A percentile compares a stretch with the other conserved stretches of the same genome.
These are phyloP conservation scores for Scolecobasidium constrictum DNA, from an alignment of 2,329 filamentous ascomycete genomes.

Conservation along the genomic window DNA sequence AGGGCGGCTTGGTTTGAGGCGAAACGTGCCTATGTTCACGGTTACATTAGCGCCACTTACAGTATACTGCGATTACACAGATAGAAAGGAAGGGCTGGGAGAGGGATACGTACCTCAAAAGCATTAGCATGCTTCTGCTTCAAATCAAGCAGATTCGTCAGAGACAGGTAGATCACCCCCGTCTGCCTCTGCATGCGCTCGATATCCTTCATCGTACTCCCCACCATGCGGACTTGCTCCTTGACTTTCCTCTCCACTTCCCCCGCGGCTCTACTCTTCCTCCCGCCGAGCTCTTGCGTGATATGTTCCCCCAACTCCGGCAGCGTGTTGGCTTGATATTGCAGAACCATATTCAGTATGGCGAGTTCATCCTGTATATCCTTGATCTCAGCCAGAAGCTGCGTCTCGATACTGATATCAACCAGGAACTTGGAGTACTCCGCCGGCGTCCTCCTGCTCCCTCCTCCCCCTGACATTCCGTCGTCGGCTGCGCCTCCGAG, in stretches of 20 bases:
- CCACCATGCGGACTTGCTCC: slow-evolving; percentile 47
- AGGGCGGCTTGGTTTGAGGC: slow-evolving; percentile 50
- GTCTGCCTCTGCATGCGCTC: slow-evolving; percentile 54
- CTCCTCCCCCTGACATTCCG: slow-evolving; percentile 8
- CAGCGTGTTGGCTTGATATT: slow-evolving; percentile 38
- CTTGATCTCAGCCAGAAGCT: slow-evolving; percentile 52
- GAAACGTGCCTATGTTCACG: too few species aligned
- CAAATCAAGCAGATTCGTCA: slow-evolving; percentile 53
- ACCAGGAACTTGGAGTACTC: slow-evolving; percentile 29
- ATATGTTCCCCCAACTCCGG: slow-evolving; percentile 36
- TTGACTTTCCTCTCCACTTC: slow-evolving; percentile 44
- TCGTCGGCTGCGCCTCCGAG: not conserved
- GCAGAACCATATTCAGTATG: slow-evolving; percentile 46
- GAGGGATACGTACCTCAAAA: too few species aligned
- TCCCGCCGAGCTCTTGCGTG: slow-evolving; percentile 18
- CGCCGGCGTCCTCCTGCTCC: slow-evolving; percentile 14
- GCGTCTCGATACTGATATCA: slow-evolving; percentile 50
- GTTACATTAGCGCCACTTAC: too few species aligned
- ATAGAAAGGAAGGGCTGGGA: too few species aligned
- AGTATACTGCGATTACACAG: too few species aligned
- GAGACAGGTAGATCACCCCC: slow-evolving; percentile 45
- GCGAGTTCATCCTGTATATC: slow-evolving; percentile 58
- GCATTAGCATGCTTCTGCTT: slow-evolving; percentile 62
- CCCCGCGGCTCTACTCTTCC: slow-evolving; percentile 25
- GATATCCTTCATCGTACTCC: slow-evolving; percentile 49